These are phyloP conservation scores for Schizosaccharomyces octosporus DNA, from an alignment of 805 yeast species.

Conservation along the genomic window DNA sequence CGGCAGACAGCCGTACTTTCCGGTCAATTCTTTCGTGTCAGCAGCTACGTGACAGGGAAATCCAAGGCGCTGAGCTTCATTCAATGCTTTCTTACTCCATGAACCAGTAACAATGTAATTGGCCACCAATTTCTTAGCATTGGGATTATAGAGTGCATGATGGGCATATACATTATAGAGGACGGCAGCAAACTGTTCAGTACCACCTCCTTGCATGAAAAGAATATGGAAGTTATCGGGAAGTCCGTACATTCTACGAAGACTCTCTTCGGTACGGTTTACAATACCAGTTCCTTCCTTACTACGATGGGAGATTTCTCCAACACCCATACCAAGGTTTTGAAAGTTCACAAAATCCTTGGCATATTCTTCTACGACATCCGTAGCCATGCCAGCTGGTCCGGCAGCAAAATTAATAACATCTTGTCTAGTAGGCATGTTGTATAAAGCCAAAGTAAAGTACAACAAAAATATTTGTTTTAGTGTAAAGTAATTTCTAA, in stretches of 20 bases:
- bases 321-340: conserved; percentile 57
- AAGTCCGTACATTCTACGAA: conserved; percentile 38
- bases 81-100: conserved; percentile 75
- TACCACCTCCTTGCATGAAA: conserved; percentile 95
- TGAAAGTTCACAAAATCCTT: conserved; percentile 51
- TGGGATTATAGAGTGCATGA: conserved; percentile 24
- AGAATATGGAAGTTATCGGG: conserved; percentile 89
- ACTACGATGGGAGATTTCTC: conserved; percentile 91
- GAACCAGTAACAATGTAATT: conserved; percentile 80
- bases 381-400: conserved; percentile 74
- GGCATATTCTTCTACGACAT: conserved; percentile 72
- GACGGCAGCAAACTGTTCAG: conserved; percentile 77
- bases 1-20: conserved; percentile 47
- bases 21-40: conserved; percentile 26
- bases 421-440: neutral
- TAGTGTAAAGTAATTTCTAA: too few species aligned
- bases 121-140: conserved; percentile 30
- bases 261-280: conserved; percentile 44
- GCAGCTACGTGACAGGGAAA: conserved; percentile 42
- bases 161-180: conserved; percentile 63
- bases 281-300: conserved; percentile 55
- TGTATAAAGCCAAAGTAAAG: neutral
- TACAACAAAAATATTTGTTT: too few species aligned
- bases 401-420: conserved; percentile 80
- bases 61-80: conserved; percentile 73